Evolutionary conservation across 2,329 filamentous ascomycete genomes (phyloP).

Genomic region (Venturia pyrina): DNA sequence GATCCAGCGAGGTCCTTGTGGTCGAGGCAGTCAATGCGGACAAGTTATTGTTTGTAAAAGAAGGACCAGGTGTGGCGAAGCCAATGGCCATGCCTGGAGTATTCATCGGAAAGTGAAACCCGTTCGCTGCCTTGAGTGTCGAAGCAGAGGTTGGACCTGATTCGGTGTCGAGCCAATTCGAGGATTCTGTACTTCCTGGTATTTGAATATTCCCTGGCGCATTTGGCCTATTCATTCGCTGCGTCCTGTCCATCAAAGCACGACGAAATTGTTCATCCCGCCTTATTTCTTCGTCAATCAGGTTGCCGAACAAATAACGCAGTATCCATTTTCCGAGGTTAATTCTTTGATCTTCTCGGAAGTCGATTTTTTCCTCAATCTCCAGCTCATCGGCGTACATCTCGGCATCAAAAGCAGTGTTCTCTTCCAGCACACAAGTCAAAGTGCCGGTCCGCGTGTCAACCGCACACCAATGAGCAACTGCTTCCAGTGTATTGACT

Average conservation of each 20-base stretch:
- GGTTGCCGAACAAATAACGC: constrained; percentile 77
- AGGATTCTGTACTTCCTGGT: constrained; percentile 38
- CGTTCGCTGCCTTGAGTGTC: constrained; percentile 48
- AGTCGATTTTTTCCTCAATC: constrained; percentile 63
- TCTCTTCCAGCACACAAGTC: constrained; percentile 83
- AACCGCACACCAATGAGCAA: constrained; percentile 93
- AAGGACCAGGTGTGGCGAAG: constrained; percentile 58
- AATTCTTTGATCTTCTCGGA: constrained; percentile 87
- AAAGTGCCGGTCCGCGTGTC: constrained; percentile 88
- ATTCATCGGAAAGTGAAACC: constrained; percentile 47
- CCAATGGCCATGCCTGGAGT: constrained; percentile 74
- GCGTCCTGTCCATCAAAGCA: constrained; percentile 54
- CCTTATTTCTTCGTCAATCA: constrained; percentile 83
- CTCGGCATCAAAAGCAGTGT: constrained; percentile 95
- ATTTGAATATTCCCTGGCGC: constrained; percentile 49
- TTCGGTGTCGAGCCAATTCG: constrained; percentile 32
- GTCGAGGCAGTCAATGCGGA: not conserved
- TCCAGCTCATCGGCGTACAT: constrained; percentile 88
- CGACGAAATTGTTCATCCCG: constrained; percentile 68
- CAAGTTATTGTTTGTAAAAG: not conserved
- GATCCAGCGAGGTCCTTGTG: not conserved
- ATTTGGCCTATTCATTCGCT: constrained; percentile 16
- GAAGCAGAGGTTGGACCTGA: constrained; percentile 37
- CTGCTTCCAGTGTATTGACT: constrained; percentile 78
- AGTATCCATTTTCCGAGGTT: constrained; percentile 96